Base-by-base conservation (phyloP, 148 eudicot genomes). In the Rhododendron henanense region DNA sequence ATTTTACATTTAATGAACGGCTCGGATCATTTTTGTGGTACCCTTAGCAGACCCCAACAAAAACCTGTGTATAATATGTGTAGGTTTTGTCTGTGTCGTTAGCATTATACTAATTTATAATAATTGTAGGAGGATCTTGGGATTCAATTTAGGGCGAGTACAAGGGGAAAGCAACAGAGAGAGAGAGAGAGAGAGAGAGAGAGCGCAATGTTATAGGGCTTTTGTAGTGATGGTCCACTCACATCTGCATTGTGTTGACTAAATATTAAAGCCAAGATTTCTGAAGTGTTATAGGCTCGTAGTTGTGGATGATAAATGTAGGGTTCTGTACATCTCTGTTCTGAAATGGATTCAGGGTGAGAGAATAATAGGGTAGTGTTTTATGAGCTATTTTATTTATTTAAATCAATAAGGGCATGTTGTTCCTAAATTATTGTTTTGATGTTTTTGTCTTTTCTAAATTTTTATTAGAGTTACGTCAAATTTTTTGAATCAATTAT, bases 71-170 rank as follows among this genome's bases (percentile, higher is more conserved):
- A 31, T 31, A 31, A 31, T 31, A 31, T 31, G 0, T 31, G 31
- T 31, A 31, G 31, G 31, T 31, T 31, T 31, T 31, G 31, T 31
- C 31, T 31, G 31, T 31, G 31, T 31, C 31, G 31, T 31, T 31
- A 31, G 31, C 31, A 31, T 31, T 31, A 31, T 28, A 28, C 31
- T 87, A 3, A 69, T 84, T 63, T 87, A 69, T 87, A 79, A 39
- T 78, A 71, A 84, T 71, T 37, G 39, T 84, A 1, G 28, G 28
- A 78, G 79, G 59, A 78, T 71, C 59, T 53, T 82, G 77, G 28
- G 35, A 45, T 47, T 45, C 85, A 67, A 35, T 53, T 19, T 81
- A 15, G 45, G n/a, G 74, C 41, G 19, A 53, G 16, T 28, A 45
- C 69, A 63, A 39, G 53, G 53, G 45, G n/a, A 44, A 78, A 44